Conservation (phyloP, 148 eudicot species). For the Rheum nobile region DNA sequence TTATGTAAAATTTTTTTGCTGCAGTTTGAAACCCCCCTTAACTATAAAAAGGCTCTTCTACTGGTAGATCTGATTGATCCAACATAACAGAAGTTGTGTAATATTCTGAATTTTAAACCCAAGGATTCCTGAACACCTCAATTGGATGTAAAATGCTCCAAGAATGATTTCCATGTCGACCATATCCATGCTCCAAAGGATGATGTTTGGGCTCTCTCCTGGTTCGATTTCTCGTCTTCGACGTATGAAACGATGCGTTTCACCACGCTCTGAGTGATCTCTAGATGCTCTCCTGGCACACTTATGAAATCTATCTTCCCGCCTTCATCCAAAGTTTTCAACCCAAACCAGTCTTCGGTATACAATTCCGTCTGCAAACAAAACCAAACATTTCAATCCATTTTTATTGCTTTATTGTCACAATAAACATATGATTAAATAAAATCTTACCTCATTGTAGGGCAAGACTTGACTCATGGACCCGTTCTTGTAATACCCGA, state of each 20-base stretch:
- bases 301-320: conserved; percentile 36
- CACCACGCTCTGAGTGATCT: conserved; percentile 17
- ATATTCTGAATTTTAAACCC: no score
- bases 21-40: not conserved
- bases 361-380: conserved; percentile 42
- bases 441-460: conserved; percentile 32
- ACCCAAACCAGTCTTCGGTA: conserved; percentile 54
- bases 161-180: not conserved
- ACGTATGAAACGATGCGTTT: conserved; percentile 26
- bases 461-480: conserved; percentile 25
- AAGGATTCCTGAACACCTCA: not conserved
- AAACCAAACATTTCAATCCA: not conserved
- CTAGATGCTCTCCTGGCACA: conserved; percentile 28
- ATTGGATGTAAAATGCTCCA: not conserved
- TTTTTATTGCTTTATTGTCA: not conserved
- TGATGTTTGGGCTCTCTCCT: not conserved
- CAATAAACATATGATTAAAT: not conserved
- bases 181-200: not conserved
- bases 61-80: not conserved
- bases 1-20: not conserved
- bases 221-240: not conserved
- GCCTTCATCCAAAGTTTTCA: conserved; percentile 40
- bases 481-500: conserved; percentile 46
- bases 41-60: not conserved
- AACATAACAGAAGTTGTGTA: no score